phyloP scores from a whole-genome alignment of 2,329 filamentous ascomycete genomes.

The Elsinoe australis region DNA sequence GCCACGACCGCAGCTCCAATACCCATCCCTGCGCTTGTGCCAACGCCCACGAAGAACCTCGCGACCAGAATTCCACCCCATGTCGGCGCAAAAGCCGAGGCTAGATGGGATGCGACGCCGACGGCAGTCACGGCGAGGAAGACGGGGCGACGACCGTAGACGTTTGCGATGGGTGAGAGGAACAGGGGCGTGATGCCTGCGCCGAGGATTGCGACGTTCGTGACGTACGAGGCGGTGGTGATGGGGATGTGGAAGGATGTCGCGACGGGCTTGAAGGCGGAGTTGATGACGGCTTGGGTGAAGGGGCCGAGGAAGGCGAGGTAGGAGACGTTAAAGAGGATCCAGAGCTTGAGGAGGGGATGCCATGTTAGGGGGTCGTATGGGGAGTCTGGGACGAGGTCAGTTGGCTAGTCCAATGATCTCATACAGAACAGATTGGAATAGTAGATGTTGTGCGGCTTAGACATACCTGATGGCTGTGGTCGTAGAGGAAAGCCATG shows the following conservation, averaged over 20 bases:
- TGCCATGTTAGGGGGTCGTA: slow-evolving; percentile 18
- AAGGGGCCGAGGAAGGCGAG: slow-evolving; percentile 19
- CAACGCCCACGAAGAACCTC: slow-evolving; percentile 20
- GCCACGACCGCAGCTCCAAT: slow-evolving; percentile 20
- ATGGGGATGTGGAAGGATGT: slow-evolving; percentile 17
- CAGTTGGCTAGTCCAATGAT: too few species aligned
- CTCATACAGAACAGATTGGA: too few species aligned
- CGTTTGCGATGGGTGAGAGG: slow-evolving; percentile 29
- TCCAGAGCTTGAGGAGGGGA: slow-evolving; percentile 16
- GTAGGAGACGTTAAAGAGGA: slow-evolving; percentile 18
- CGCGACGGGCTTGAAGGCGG: slow-evolving; percentile 16
- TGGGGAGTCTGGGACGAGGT: slow-evolving; percentile 2
- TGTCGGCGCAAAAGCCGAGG: slow-evolving; percentile 16
- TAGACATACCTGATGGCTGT: slow-evolving; percentile 16
- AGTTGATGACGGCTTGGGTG: slow-evolving; percentile 18
- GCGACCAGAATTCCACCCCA: slow-evolving; percentile 20
- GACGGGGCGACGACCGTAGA: slow-evolving; percentile 32
- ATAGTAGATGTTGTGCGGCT: too few species aligned
- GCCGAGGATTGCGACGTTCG: slow-evolving; percentile 32
- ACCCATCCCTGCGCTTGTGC: slow-evolving; percentile 19
- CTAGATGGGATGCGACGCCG: slow-evolving; percentile 25
- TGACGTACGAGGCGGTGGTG: slow-evolving; percentile 18
- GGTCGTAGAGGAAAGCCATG: slow-evolving; percentile 16
- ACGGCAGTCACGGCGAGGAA: slow-evolving; percentile 29
- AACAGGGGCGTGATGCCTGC: slow-evolving; percentile 31